These are phyloP conservation scores for Kernera saxatilis DNA, from an alignment of 345 rosid species.

Conservation along the genomic window DNA sequence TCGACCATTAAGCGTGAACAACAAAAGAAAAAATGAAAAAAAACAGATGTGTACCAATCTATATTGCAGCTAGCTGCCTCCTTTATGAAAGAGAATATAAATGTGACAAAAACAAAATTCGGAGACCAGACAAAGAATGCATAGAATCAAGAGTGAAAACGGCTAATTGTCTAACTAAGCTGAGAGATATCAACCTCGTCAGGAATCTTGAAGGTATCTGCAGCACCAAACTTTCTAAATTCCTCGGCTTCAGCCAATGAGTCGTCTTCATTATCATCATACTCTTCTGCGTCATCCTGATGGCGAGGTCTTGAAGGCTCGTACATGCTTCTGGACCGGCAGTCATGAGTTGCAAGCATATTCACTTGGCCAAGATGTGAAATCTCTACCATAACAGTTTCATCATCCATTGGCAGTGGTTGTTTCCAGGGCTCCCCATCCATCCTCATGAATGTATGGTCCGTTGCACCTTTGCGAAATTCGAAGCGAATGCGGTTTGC, in stretches of 20 bases:
- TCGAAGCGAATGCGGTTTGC: conserved; percentile 78
- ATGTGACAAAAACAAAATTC: background rate
- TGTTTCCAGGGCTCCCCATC: conserved; percentile 99
- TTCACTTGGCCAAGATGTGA: conserved; percentile 90
- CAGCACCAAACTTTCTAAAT: conserved; percentile 80
- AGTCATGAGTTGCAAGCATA: conserved; percentile 75
- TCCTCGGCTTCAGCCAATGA: conserved; percentile 53
- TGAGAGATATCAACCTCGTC: conserved; percentile 71
- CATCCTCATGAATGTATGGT: conserved; percentile 85
- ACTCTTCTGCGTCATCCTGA: conserved; percentile 22
- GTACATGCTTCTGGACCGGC: conserved; percentile 55
- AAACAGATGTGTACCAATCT: background rate
- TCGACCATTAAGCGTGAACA: background rate
- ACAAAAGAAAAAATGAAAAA: background rate
- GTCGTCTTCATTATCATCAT: conserved; percentile 44
- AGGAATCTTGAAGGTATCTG: conserved; percentile 81
- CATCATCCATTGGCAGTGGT: conserved; percentile 69
- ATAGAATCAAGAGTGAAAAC: background rate
- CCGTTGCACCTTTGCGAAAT: conserved; percentile 77
- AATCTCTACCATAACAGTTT: conserved; percentile 79
- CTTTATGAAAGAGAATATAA: background rate
- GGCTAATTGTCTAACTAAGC: conserved; percentile 42
- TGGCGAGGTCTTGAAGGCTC: conserved; percentile 36
- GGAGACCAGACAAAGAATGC: background rate
- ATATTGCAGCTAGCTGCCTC: background rate